Evolutionary conservation across 306 rosid genomes (phyloP).

Genomic region (Herpetospermum pedunculosum): DNA sequence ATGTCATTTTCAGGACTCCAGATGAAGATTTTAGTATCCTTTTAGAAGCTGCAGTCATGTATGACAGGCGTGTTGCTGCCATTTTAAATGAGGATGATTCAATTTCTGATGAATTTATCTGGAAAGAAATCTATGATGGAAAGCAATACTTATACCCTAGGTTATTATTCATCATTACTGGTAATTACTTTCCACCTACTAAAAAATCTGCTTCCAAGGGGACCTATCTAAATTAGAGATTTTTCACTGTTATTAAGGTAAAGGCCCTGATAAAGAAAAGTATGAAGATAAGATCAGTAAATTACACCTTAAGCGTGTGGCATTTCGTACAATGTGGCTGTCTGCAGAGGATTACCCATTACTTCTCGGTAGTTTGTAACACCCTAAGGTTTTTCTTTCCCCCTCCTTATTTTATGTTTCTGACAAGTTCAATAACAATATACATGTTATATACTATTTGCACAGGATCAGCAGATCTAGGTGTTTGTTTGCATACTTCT

Average conservation of each 20-base stretch:
- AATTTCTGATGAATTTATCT: conserved; percentile 48
- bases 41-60: conserved; percentile 96
- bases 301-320: conserved; percentile 77
- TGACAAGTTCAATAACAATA: conserved; percentile 5
- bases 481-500: conserved; percentile 91
- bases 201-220: conserved; percentile 1
- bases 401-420: background rate
- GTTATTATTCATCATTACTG: conserved; percentile 78
- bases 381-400: background rate
- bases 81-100: conserved; percentile 80
- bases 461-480: conserved; percentile 88
- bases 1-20: conserved; percentile 56
- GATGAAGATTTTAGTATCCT: conserved; percentile 92
- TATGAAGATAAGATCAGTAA: conserved; percentile 73
- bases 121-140: conserved; percentile 61
- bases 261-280: conserved; percentile 83
- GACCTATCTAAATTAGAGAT: conserved; percentile 7
- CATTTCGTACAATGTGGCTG: conserved; percentile 94
- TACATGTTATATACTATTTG: conserved; percentile 7
- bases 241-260: conserved; percentile 48
- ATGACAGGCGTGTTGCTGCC: conserved; percentile 94
- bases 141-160: conserved; percentile 68
- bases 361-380: conserved; percentile 53
- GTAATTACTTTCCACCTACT: conserved; percentile 16
- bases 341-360: conserved; percentile 92